Evolutionary conservation across 225 moss, liverwort and hornwort genomes (phyloP).

Genomic region (Bryum argenteum): DNA sequence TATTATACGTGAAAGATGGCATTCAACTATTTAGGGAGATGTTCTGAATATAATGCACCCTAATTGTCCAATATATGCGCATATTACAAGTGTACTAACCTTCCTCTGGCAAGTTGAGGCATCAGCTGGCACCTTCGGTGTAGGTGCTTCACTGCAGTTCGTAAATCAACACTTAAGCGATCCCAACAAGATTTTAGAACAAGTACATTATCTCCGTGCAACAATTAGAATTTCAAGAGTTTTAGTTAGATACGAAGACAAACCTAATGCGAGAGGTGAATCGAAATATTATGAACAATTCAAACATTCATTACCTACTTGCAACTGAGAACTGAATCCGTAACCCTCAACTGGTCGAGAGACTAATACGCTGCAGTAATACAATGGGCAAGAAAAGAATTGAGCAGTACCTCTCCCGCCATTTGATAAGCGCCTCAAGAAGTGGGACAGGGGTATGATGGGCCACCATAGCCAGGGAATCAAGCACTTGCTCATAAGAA

Average conservation of each 20-base stretch:
- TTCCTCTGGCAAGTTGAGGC: conserved; percentile 90
- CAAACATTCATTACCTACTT: conserved; percentile 6
- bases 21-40: not conserved
- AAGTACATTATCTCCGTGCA: conserved; percentile 12
- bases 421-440: conserved; percentile 92
- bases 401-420: conserved; percentile 83
- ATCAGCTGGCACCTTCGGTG: conserved; percentile 73
- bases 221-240: not conserved
- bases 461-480: conserved; percentile 98
- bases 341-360: not conserved
- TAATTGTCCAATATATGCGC: conserved; percentile 5
- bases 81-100: conserved; percentile 44
- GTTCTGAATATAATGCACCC: not conserved
- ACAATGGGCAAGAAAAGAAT: not conserved
- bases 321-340: conserved; percentile 9
- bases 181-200: not conserved
- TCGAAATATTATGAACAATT: conserved; percentile 8
- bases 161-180: conserved; percentile 23
- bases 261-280: conserved; percentile 8
- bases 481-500: conserved; percentile 97
- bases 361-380: conserved; percentile 7
- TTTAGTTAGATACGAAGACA: not conserved
- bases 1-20: no score
- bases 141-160: conserved; percentile 83
- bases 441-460: conserved; percentile 95